These are phyloP conservation scores for Talaromyces piceae DNA, from an alignment of 2,329 filamentous ascomycete species.

Conservation along the genomic window DNA sequence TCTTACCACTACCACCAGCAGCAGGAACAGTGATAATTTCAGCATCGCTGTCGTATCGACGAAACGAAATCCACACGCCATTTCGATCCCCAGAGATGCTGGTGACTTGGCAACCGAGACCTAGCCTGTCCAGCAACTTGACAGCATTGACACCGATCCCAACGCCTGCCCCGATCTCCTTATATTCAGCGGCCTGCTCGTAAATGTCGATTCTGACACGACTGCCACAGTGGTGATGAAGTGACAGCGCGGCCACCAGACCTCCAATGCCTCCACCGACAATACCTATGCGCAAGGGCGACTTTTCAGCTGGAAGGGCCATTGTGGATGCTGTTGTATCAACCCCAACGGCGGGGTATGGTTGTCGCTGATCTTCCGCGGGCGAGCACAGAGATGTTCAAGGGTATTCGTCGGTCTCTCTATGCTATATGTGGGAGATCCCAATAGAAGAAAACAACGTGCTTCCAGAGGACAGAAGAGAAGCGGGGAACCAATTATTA, in stretches of 20 bases:
- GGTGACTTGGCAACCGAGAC: constrained; percentile 3
- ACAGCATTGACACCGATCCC: constrained; percentile 8
- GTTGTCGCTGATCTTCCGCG: no score
- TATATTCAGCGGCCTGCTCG: constrained; percentile 16
- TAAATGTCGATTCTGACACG: constrained; percentile 15
- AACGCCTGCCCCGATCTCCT: constrained; percentile 16
- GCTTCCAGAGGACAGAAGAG: no score
- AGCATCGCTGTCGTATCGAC: constrained; percentile 4
- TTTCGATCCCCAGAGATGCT: constrained; percentile 5
- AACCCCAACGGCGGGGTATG: not conserved
- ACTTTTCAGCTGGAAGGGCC: not conserved
- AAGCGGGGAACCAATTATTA: no score
- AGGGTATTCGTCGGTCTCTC: no score
- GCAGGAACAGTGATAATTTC: constrained; percentile 7
- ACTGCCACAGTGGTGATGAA: constrained; percentile 24
- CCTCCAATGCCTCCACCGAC: constrained; percentile 37
- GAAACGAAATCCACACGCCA: constrained; percentile 6
- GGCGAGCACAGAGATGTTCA: no score
- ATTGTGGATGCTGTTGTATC: not conserved
- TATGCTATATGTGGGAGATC: no score
- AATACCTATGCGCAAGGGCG: constrained; percentile 21
- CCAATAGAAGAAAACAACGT: no score
- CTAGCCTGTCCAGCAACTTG: constrained; percentile 3
- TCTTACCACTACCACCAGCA: not conserved
- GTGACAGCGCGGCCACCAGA: constrained; percentile 29